A percentile compares a stretch with the other conserved stretches of the same genome.
Conservation (phyloP, 306 rosid genomes). For the Sicyos baderoa region DNA sequence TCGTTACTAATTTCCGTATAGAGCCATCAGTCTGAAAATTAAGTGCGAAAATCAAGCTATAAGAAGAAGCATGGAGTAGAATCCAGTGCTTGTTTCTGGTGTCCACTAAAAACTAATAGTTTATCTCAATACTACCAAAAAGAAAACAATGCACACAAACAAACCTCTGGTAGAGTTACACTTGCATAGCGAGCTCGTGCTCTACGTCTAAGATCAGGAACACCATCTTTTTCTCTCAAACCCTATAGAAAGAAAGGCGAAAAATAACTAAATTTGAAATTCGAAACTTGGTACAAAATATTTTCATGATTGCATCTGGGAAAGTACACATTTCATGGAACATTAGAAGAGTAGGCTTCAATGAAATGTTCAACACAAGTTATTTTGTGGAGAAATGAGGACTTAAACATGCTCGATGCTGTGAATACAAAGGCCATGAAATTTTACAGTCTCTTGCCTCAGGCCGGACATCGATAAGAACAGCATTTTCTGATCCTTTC, state of each 20-base stretch:
- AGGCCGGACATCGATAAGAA: constrained; percentile 70
- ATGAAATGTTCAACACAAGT: not conserved
- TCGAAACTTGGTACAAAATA: not conserved
- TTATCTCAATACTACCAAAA: constrained; percentile 15
- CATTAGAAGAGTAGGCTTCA: not conserved
- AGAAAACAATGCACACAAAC: constrained; percentile 23
- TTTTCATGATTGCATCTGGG: not conserved
- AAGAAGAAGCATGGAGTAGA: constrained; percentile 4
- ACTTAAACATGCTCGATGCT: constrained; percentile 16
- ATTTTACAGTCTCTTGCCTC: constrained; percentile 61
- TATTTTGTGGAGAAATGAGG: constrained; percentile 13
- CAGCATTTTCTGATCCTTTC: constrained; percentile 54
- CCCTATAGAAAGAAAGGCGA: constrained; percentile 38
- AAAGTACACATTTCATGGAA: not conserved
- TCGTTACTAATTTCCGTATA: constrained; percentile 47
- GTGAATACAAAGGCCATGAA: constrained; percentile 31
- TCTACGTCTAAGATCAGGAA: constrained; percentile 76
- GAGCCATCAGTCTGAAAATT: constrained; percentile 51
- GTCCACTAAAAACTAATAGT: not conserved
- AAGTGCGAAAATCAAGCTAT: not conserved
- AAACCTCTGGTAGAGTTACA: constrained; percentile 70
- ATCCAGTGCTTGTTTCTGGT: not conserved
- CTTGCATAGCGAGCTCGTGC: constrained; percentile 83
- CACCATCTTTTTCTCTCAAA: constrained; percentile 66
- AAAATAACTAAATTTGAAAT: constrained; percentile 18